Conservation (phyloP, 2,329 filamentous ascomycete genomes). For the Alternaria gansuensis region DNA sequence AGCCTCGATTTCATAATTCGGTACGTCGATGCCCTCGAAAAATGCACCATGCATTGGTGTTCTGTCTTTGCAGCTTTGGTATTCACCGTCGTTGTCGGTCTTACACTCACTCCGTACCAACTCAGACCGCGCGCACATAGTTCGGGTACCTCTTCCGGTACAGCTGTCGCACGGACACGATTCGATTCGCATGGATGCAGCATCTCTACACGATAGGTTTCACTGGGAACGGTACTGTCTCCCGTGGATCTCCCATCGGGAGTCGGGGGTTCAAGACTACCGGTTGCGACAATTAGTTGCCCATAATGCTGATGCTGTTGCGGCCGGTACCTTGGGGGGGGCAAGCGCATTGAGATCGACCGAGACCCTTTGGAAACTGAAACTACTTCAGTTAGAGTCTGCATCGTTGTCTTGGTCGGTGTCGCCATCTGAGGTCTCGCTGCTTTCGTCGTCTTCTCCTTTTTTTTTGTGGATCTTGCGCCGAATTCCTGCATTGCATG, state of each 20-base stretch:
- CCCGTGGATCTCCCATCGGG: neutral
- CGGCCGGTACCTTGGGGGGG: neutral
- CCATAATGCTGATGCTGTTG: neutral
- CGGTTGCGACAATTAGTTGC: neutral
- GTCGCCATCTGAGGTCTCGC: neutral
- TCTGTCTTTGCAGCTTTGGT: slow-evolving; percentile 3
- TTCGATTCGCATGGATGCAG: neutral
- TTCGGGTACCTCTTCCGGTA: neutral
- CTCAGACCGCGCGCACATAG: neutral
- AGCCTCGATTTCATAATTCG: neutral
- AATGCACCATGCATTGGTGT: slow-evolving; percentile 2
- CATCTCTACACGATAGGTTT: slow-evolving; percentile 1
- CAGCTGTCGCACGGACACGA: neutral
- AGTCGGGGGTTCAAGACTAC: neutral
- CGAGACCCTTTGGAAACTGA: neutral
- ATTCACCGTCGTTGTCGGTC: slow-evolving; percentile 6
- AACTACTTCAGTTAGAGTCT: neutral
- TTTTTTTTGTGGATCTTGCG: neutral
- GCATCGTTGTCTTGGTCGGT: neutral
- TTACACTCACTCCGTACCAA: slow-evolving; percentile 2
- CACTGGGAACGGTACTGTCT: neutral
- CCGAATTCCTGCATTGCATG: neutral
- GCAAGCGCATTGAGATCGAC: neutral
- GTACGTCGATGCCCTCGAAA: neutral
- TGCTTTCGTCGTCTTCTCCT: neutral